Conservation (phyloP, 1,139 yeast species). For the Hemisphaericaspora xylofermentans region DNA sequence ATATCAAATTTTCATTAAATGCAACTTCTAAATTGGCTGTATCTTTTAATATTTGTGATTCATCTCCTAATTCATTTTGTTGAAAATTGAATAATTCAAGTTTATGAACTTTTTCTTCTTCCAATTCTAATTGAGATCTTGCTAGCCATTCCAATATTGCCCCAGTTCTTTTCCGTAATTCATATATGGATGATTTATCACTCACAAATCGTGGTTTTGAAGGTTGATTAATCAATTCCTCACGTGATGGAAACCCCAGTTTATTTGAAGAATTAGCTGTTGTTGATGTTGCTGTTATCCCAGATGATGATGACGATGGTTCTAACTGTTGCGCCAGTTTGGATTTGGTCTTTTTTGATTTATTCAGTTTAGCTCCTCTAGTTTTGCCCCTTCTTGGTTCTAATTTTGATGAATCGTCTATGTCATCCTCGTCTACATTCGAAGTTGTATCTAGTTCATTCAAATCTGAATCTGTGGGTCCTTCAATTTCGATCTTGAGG, state of each 20-base stretch:
- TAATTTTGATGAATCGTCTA: constrained; percentile 14
- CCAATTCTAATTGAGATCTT: constrained; percentile 77
- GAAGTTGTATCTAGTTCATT: constrained; percentile 7
- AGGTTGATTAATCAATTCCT: constrained; percentile 56
- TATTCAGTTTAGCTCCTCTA: constrained; percentile 8
- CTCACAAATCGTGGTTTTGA: constrained; percentile 84
- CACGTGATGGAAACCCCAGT: constrained; percentile 22
- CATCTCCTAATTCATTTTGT: constrained; percentile 8
- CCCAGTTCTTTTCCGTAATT: constrained; percentile 82
- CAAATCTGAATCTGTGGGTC: constrained; percentile 9
- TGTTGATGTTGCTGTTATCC: constrained; percentile 5
- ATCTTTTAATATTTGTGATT: constrained; percentile 29
- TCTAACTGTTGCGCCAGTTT: neutral
- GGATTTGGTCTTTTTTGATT: constrained; percentile 11
- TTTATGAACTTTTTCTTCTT: constrained; percentile 63
- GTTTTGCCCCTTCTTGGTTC: constrained; percentile 2
- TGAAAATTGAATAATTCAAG: constrained; percentile 42
- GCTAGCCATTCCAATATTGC: constrained; percentile 90
- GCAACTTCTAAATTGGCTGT: constrained; percentile 35
- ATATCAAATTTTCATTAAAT: constrained; percentile 57
- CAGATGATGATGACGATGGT: constrained; percentile 3
- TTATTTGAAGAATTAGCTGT: constrained; percentile 1
- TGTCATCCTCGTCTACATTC: constrained; percentile 15
- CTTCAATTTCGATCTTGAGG: constrained; percentile 8
- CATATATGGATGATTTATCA: constrained; percentile 68